phyloP scores from a whole-genome alignment of 2,329 filamentous ascomycete species.

The Trichoderma simmonsii region DNA sequence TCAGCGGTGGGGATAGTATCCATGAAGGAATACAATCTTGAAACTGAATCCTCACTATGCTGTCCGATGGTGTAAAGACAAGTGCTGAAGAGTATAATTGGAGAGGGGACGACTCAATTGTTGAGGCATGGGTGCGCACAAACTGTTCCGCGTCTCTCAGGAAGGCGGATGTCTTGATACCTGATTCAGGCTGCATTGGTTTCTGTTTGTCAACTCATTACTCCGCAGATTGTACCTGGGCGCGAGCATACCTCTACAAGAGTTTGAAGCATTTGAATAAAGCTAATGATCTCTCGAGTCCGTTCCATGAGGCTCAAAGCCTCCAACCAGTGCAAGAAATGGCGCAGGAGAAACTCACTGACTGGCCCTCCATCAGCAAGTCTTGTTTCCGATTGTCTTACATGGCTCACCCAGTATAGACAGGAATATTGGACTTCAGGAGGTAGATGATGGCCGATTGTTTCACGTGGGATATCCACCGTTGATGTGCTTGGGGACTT shows the following conservation, averaged over 20 bases:
- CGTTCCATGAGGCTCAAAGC: background rate
- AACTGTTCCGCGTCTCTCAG: background rate
- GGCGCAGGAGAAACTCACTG: background rate
- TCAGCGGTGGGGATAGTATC: slow-evolving; percentile 6
- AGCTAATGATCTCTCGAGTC: background rate
- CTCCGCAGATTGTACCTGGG: no score
- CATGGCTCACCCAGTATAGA: background rate
- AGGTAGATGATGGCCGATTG: background rate
- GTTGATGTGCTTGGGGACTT: background rate
- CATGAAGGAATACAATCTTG: slow-evolving; percentile 17
- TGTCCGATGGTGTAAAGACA: slow-evolving; percentile 25
- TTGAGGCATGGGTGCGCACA: background rate
- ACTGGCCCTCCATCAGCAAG: background rate
- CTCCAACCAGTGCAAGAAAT: background rate
- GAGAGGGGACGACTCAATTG: slow-evolving; percentile 22
- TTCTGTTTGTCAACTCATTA: no score
- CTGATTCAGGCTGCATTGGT: no score
- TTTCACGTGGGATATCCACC: background rate
- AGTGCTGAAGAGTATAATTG: slow-evolving; percentile 29
- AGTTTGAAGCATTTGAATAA: background rate
- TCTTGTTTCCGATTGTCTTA: fast-evolving
- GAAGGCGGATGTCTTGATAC: background rate
- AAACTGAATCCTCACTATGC: slow-evolving; percentile 20
- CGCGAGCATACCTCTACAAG: background rate
- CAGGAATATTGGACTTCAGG: background rate